Evolutionary conservation across 202 grass and related monocot species (phyloP).

Genomic region (Musa balbisiana): DNA sequence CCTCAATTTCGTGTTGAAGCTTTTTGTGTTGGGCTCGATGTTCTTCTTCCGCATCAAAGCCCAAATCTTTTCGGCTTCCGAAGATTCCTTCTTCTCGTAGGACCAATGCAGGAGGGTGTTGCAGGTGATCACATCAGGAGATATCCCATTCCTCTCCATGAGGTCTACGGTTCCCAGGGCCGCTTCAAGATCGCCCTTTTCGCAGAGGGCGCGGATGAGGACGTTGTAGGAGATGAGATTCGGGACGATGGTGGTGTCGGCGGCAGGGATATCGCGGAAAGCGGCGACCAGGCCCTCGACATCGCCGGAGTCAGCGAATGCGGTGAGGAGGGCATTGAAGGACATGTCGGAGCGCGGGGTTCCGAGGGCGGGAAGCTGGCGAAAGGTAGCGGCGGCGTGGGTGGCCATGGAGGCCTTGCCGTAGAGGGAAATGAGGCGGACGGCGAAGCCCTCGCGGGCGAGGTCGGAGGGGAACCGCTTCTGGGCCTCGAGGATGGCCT

Average conservation of each 20-base stretch:
- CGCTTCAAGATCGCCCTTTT: slow-evolving; percentile 38
- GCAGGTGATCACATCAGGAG: slow-evolving; percentile 33
- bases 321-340: slow-evolving; percentile 45
- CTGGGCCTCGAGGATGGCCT: slow-evolving; percentile 48
- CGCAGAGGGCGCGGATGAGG: slow-evolving; percentile 32
- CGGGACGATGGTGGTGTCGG: slow-evolving; percentile 30
- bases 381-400: slow-evolving; percentile 40
- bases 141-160: slow-evolving; percentile 41
- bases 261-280: slow-evolving; percentile 36
- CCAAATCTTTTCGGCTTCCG: slow-evolving; percentile 38
- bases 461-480: slow-evolving; percentile 42
- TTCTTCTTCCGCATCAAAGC: slow-evolving; percentile 51
- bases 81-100: slow-evolving; percentile 19
- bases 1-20: slow-evolving; percentile 57
- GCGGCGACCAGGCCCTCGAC: slow-evolving; percentile 12
- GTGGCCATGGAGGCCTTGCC: slow-evolving; percentile 50
- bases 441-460: slow-evolving; percentile 36
- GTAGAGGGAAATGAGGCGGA: slow-evolving; percentile 52
- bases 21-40: slow-evolving; percentile 25
- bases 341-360: slow-evolving; percentile 27
- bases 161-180: slow-evolving; percentile 31
- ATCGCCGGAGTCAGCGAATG: slow-evolving; percentile 14
- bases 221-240: slow-evolving; percentile 50
- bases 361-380: slow-evolving; percentile 22
- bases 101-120: slow-evolving; percentile 53